Percentiles rank a stretch among this genome's conserved stretches.
Evolutionary conservation across 306 rosid species (phyloP).

Genomic region (Casuarina cunninghamiana): DNA sequence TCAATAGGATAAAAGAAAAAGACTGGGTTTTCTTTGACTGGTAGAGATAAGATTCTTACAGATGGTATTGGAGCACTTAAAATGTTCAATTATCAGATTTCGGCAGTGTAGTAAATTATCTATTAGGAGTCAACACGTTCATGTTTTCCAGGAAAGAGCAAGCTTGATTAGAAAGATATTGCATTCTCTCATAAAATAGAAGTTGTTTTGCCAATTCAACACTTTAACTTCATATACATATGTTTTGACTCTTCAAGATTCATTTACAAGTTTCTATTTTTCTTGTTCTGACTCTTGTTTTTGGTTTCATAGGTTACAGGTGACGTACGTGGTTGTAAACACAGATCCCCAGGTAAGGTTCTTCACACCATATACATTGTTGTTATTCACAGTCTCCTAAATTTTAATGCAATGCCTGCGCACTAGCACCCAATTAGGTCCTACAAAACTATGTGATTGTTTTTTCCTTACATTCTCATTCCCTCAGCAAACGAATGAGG

Average conservation of each 20-base stretch:
- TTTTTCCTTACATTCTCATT: background rate
- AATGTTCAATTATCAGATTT: no score
- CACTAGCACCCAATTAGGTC: background rate
- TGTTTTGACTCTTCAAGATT: background rate
- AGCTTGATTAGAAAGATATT: no score
- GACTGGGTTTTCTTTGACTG: no score
- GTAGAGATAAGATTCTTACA: no score
- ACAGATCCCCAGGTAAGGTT: background rate
- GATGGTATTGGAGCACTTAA: no score
- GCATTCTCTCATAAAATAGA: no score
- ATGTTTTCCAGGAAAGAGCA: no score
- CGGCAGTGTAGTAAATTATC: no score
- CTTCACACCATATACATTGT: background rate
- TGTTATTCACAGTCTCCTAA: background rate
- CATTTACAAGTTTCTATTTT: background rate
- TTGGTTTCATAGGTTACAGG: background rate
- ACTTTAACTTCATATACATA: no score
- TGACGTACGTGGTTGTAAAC: background rate
- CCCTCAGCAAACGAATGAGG: background rate
- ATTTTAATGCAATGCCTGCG: background rate
- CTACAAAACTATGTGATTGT: background rate
- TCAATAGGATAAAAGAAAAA: background rate
- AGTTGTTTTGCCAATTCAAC: no score
- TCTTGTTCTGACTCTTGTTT: background rate
- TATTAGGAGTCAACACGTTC: no score